phyloP scores from a whole-genome alignment of 345 rosid species.

The Clausena lansium region DNA sequence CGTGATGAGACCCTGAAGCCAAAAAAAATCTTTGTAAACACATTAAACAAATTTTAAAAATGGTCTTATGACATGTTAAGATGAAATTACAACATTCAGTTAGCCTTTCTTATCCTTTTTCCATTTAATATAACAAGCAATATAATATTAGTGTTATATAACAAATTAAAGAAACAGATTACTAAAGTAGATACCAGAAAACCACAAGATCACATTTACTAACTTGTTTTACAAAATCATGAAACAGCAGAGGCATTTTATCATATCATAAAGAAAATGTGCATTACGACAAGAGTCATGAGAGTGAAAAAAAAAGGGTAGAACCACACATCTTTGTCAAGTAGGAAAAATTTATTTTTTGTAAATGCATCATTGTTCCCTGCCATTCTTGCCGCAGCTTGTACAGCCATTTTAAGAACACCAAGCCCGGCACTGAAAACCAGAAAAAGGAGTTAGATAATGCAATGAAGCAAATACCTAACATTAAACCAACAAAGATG shows the following conservation, averaged over 20 bases:
- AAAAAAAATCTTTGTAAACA: neutral
- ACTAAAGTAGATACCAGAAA: conserved; percentile 11
- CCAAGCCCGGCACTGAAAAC: conserved; percentile 97
- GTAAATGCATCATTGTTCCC: conserved; percentile 54
- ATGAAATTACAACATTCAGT: conserved; percentile 4
- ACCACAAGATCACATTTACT: neutral
- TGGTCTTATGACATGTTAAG: conserved; percentile 4
- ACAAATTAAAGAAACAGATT: neutral
- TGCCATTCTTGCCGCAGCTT: conserved; percentile 77
- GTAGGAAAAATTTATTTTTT: conserved; percentile 58
- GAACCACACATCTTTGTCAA: conserved; percentile 85
- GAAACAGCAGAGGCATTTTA: neutral
- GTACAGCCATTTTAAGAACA: conserved; percentile 72
- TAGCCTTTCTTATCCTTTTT: neutral
- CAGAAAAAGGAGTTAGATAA: conserved; percentile 15
- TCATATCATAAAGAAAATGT: neutral
- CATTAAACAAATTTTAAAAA: neutral
- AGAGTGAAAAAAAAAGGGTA: conserved; percentile 14
- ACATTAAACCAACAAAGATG: neutral
- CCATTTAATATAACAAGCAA: neutral
- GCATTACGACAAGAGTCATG: conserved; percentile 3
- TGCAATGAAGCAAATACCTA: conserved; percentile 9
- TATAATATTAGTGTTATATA: neutral
- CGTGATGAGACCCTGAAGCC: conserved; percentile 83
- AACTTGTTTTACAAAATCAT: neutral